Conservation (phyloP, 495 filamentous ascomycete species). For the Pyrenopolyporus hunteri region DNA sequence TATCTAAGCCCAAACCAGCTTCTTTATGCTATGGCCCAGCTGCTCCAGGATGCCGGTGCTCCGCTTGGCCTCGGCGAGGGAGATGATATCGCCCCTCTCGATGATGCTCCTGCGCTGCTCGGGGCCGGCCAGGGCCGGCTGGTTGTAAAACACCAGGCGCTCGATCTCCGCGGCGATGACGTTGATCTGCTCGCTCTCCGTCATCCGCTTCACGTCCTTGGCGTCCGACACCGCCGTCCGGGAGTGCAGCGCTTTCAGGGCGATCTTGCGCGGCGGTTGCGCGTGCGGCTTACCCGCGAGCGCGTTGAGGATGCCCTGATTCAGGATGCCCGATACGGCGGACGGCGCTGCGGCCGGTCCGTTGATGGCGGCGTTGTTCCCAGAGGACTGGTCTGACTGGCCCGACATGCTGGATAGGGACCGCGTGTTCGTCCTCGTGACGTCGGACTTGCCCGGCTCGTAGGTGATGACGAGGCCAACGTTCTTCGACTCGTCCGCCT, state of each 20-base stretch:
- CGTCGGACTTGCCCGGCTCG: constrained; percentile 65
- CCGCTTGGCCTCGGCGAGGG: constrained; percentile 80
- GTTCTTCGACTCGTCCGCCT: constrained; percentile 77
- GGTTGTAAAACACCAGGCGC: constrained; percentile 47
- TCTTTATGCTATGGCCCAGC: constrained; percentile 84
- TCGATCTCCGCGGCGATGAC: constrained; percentile 70
- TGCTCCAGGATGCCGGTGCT: constrained; percentile 87
- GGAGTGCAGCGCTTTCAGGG: constrained; percentile 67
- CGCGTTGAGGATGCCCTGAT: constrained; percentile 34
- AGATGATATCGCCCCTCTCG: constrained; percentile 79
- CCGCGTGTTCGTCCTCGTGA: constrained; percentile 82
- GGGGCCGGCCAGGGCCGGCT: constrained; percentile 45
- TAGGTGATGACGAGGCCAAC: constrained; percentile 84
- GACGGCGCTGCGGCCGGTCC: constrained; percentile 19
- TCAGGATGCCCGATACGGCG: constrained; percentile 22
- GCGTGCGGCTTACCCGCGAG: constrained; percentile 37
- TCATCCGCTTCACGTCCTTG: constrained; percentile 55
- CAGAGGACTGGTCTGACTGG: constrained; percentile 31
- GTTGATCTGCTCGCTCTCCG: constrained; percentile 72
- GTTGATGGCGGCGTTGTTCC: constrained; percentile 21
- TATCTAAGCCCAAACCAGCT: constrained; percentile 82
- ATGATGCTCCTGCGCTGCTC: constrained; percentile 52
- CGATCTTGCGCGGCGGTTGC: constrained; percentile 45
- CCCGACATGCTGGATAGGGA: constrained; percentile 67
- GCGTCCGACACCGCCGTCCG: constrained; percentile 54